Evolutionary conservation across 2,329 filamentous ascomycete species (phyloP).

Genomic region (Stagonosporopsis tanaceti): DNA sequence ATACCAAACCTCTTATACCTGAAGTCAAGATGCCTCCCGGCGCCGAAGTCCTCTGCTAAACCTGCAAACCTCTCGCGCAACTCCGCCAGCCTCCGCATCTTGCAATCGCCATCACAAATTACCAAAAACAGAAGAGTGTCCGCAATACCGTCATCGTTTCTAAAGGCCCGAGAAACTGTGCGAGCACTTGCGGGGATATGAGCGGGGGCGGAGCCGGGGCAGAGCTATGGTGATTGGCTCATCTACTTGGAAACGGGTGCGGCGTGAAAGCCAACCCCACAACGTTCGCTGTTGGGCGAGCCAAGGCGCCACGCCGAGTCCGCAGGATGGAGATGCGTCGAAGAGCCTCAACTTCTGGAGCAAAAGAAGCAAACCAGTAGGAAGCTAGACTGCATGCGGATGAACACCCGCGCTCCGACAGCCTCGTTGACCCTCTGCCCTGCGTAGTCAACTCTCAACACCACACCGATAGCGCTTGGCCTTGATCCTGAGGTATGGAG

Average conservation of each 20-base stretch:
- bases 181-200: conserved; percentile 14
- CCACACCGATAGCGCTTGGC: conserved; percentile 1
- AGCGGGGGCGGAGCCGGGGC: conserved; percentile 10
- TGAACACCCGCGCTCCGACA: conserved; percentile 6
- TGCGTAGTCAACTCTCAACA: conserved; percentile 5
- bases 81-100: background rate
- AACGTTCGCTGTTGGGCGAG: conserved; percentile 10
- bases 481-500: background rate
- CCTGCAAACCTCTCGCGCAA: background rate
- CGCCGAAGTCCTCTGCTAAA: background rate
- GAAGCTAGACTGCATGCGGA: conserved; percentile 6
- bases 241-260: background rate
- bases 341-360: conserved; percentile 8
- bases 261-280: conserved; percentile 13
- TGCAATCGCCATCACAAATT: background rate
- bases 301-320: conserved; percentile 4
- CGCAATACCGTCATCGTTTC: conserved; percentile 12
- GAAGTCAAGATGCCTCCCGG: background rate
- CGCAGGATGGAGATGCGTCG: background rate
- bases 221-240: conserved; percentile 1
- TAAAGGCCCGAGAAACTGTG: conserved; percentile 17
- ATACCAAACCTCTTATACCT: conserved; percentile 8
- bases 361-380: background rate
- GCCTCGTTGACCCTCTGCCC: background rate
- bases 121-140: conserved; percentile 12